phyloP scores from a whole-genome alignment of 805 yeast species.

The Saccharomycopsis selenospora region DNA sequence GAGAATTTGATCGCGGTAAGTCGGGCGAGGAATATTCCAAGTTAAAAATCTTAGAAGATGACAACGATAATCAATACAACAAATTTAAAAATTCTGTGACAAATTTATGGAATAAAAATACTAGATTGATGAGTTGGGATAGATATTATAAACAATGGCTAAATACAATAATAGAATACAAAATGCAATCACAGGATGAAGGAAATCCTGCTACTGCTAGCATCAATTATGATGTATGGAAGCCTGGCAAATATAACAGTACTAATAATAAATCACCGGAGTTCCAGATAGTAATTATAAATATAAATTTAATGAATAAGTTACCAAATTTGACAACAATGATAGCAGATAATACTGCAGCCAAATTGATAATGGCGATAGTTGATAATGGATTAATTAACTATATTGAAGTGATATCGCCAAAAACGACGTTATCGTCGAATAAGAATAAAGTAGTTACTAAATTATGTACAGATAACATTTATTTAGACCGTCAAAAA shows the following conservation, averaged over 20 bases:
- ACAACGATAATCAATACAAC: neutral
- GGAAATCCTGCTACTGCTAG: too few relatives aligned
- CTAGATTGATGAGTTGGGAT: conserved; percentile 5
- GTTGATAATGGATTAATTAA: conserved; percentile 58
- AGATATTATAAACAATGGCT: neutral
- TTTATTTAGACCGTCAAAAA: too few relatives aligned
- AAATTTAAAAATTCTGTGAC: neutral
- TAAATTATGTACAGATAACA: too few relatives aligned
- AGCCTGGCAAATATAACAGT: conserved; percentile 47
- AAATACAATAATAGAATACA: conserved; percentile 11
- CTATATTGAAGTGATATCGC: conserved; percentile 30
- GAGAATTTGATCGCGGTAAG: too few relatives aligned
- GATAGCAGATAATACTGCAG: conserved; percentile 37
- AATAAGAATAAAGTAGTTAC: too few relatives aligned
- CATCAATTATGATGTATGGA: conserved; percentile 58
- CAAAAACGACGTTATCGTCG: too few relatives aligned
- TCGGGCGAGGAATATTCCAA: neutral
- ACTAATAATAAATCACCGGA: conserved; percentile 53
- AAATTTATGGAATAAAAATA: too few relatives aligned
- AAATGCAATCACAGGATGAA: too few relatives aligned
- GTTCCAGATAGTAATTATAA: conserved; percentile 49
- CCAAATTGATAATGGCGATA: conserved; percentile 42
- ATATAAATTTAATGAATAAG: conserved; percentile 28
- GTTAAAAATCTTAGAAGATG: neutral
- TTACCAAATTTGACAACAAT: conserved; percentile 20